A percentile compares a stretch with the other conserved stretches of the same genome.
These are phyloP conservation scores for Beverwykella pulmonaria DNA, from an alignment of 495 filamentous ascomycete genomes.

Conservation along the genomic window DNA sequence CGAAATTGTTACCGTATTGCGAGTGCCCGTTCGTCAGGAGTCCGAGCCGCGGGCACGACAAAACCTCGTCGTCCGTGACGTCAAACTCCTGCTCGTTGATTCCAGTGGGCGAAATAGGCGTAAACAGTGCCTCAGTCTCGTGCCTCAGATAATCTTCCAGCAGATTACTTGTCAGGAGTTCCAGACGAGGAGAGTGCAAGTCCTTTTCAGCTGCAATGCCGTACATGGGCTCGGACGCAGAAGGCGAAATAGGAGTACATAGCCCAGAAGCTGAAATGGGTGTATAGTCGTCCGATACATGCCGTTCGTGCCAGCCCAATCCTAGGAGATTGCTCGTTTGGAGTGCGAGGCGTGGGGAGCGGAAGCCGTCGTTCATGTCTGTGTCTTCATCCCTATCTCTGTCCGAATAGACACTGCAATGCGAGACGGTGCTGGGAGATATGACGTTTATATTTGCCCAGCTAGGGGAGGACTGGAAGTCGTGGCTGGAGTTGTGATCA, in stretches of 20 bases:
- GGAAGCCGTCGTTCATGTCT: conserved; percentile 8
- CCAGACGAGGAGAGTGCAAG: neutral
- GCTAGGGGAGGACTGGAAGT: conserved; percentile 13
- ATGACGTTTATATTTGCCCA: conserved; percentile 24
- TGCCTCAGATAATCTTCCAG: too few relatives aligned
- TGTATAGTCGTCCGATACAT: neutral
- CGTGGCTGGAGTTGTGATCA: neutral
- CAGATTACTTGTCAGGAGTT: neutral
- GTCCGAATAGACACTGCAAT: conserved; percentile 26
- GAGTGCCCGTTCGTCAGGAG: too few relatives aligned
- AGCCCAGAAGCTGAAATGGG: neutral
- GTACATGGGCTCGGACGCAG: neutral
- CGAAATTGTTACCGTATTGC: too few relatives aligned
- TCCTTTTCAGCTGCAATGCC: neutral
- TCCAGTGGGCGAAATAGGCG: too few relatives aligned
- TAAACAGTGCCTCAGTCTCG: too few relatives aligned
- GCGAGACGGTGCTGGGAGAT: conserved; percentile 22
- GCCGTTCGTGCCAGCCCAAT: neutral
- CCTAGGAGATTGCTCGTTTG: conserved; percentile 15
- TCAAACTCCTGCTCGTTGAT: too few relatives aligned
- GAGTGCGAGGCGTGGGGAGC: conserved; percentile 15
- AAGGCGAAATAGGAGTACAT: conserved; percentile 11
- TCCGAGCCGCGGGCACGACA: too few relatives aligned
- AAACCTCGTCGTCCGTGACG: too few relatives aligned
- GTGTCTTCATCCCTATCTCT: conserved; percentile 13